Evolutionary conservation across 129 eudicot genomes (phyloP).

Genomic region (Ambrosia trifida): DNA sequence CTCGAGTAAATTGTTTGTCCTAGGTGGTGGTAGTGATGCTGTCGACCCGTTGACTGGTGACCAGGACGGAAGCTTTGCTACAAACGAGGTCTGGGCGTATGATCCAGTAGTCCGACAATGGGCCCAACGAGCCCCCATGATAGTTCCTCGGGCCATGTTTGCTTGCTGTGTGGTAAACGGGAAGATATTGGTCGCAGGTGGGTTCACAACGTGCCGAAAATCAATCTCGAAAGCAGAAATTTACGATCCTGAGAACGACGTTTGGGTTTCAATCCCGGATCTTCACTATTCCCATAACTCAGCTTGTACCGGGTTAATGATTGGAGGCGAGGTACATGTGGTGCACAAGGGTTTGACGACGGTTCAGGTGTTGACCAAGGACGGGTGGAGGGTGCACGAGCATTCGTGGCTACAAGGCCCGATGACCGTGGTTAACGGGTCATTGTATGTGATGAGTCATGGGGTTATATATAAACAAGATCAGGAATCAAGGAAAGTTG

Average conservation of each 20-base stretch:
- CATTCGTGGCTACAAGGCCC: slow-evolving; percentile 86
- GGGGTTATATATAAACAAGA: slow-evolving; percentile 73
- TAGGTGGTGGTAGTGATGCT: slow-evolving; percentile 96
- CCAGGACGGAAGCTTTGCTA: slow-evolving; percentile 90
- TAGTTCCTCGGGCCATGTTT: slow-evolving; percentile 93
- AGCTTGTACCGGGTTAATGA: slow-evolving; percentile 74
- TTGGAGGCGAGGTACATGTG: slow-evolving; percentile 73
- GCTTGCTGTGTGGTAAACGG: slow-evolving; percentile 88
- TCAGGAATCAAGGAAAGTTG: slow-evolving; percentile 43
- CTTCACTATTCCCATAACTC: slow-evolving; percentile 75
- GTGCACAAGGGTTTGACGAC: slow-evolving; percentile 87
- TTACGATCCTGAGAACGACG: slow-evolving; percentile 75
- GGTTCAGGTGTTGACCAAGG: slow-evolving; percentile 59
- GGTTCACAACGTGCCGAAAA: slow-evolving; percentile 86
- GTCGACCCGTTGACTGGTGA: slow-evolving; percentile 92
- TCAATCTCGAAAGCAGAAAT: slow-evolving; percentile 80
- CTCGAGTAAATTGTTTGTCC: slow-evolving; percentile 75
- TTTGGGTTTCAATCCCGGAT: slow-evolving; percentile 73
- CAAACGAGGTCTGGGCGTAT: slow-evolving; percentile 86
- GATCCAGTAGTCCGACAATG: slow-evolving; percentile 67
- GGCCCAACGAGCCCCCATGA: slow-evolving; percentile 76
- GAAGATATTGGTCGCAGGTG: slow-evolving; percentile 93
- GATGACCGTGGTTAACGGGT: slow-evolving; percentile 67
- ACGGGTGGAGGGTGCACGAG: slow-evolving; percentile 72
- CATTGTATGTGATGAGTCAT: slow-evolving; percentile 76